Evolutionary conservation across 2,329 filamentous ascomycete species (phyloP), one percentile per base, ranked within the genome.

Genomic region (Penicillium capsulatum): DNA sequence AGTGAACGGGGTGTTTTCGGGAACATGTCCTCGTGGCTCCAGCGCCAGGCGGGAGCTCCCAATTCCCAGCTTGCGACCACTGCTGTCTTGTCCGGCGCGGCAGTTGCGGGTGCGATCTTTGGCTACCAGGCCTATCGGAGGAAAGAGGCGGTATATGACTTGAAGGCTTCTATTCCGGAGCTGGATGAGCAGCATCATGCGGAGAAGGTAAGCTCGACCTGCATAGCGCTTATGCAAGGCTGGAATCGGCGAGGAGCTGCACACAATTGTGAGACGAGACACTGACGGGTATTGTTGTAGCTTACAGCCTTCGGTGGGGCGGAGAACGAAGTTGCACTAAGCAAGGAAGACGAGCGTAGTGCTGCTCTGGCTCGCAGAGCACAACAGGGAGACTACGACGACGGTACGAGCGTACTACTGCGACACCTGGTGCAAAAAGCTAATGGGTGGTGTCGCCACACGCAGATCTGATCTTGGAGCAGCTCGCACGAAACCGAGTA

Each of bases 401-500:
- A 83, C 50, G 76, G 75, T 76, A 56, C 34, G 48, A 10, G 24
- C 19, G 7, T 8, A 17, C 24, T 15, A 26, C 24, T n/a, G 16
- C 13, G 22, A 14, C 7, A 15, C 22, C 11, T 19, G 14, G 14
- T 16, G 9, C 1, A 24, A 44, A 20, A 24, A 35, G 42, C 44
- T 40, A 19, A 48, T 24, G 9, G 14, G 15, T 4, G 7, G 16
- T 5, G 9, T 27, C 16, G 5, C 16, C 15, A 28, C 39, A n/a
- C 48, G 20, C 11, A 81, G 90, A 92, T 55, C 76, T 98, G 30
- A 91, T 97, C 41, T 77, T 94, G 32, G 92, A 98, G 68, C 92
- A 98, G 65, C 77, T 98, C 9, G 90, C 91, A 2, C 83, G 92
- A 34, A 97, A 96, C 63, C 80, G 86, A 38, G 89, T 92, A 19